A percentile compares a stretch with the other conserved stretches of the same genome.
Evolutionary conservation across 106 monocot species (phyloP).

Genomic region (Allium cepa): DNA sequence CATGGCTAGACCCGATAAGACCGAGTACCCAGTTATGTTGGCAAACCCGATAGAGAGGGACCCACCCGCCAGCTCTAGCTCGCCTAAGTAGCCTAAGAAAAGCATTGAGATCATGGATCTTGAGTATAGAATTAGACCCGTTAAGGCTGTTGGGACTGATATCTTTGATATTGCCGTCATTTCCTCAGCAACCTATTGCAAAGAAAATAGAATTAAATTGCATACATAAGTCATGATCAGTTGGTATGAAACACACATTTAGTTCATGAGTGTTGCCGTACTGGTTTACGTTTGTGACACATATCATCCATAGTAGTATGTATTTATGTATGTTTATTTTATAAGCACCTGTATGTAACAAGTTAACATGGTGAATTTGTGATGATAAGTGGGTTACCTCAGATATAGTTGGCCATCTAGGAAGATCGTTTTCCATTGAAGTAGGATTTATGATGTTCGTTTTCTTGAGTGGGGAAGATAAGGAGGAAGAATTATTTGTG

Average conservation of each 20-base stretch:
- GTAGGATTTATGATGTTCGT: constrained; percentile 8
- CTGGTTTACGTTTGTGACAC: no score
- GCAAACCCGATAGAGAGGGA: constrained; percentile 89
- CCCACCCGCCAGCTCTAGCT: constrained; percentile 81
- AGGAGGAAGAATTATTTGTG: constrained; percentile 9
- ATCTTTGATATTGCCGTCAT: constrained; percentile 58
- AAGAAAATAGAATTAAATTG: background rate
- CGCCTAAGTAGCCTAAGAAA: constrained; percentile 76
- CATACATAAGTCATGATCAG: no score
- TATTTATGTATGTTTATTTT: no score
- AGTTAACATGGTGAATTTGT: background rate
- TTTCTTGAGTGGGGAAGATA: constrained; percentile 11
- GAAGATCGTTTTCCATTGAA: constrained; percentile 17
- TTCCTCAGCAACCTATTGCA: constrained; percentile 56
- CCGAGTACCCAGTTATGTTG: constrained; percentile 96
- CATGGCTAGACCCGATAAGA: constrained; percentile 85
- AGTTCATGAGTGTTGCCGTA: no score
- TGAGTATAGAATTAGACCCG: constrained; percentile 84
- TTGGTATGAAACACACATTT: no score
- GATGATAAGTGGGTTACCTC: constrained; percentile 22
- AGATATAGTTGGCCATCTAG: constrained; percentile 33
- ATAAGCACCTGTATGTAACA: no score
- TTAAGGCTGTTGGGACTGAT: constrained; percentile 63
- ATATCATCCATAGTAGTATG: no score
- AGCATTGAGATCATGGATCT: constrained; percentile 92